These are phyloP conservation scores for Penicillium fuscoglaucum DNA, from an alignment of 2,329 filamentous ascomycete genomes.

Conservation along the genomic window DNA sequence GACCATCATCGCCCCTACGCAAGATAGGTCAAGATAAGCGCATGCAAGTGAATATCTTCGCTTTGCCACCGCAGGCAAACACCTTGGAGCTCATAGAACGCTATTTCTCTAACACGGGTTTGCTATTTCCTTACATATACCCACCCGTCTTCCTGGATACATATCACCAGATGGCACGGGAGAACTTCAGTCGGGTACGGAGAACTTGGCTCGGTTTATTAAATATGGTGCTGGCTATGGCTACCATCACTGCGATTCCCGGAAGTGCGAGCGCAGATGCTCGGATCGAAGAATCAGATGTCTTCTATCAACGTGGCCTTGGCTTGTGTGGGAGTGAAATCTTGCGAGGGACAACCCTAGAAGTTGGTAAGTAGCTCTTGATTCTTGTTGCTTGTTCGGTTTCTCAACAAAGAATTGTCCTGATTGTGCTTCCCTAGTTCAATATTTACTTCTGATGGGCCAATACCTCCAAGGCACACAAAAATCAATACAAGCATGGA, in stretches of 20 bases:
- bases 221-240: slow-evolving; percentile 35
- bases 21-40: neutral
- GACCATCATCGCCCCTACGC: slow-evolving; percentile 13
- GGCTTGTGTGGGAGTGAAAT: slow-evolving; percentile 25
- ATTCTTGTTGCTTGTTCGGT: neutral
- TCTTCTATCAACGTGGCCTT: slow-evolving; percentile 25
- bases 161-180: slow-evolving; percentile 22
- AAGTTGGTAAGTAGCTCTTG: slow-evolving; percentile 22
- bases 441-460: slow-evolving; percentile 51
- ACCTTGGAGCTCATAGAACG: slow-evolving; percentile 19
- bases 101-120: slow-evolving; percentile 30
- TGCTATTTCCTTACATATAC: slow-evolving; percentile 35
- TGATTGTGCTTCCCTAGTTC: slow-evolving; percentile 36
- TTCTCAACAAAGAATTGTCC: neutral
- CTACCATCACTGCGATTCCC: slow-evolving; percentile 18
- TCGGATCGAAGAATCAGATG: slow-evolving; percentile 17
- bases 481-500: slow-evolving; percentile 56
- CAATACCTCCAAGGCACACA: slow-evolving; percentile 58
- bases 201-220: slow-evolving; percentile 35
- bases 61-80: slow-evolving; percentile 15
- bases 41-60: slow-evolving; percentile 11
- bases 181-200: slow-evolving; percentile 25
- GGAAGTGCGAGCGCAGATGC: slow-evolving; percentile 10
- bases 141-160: slow-evolving; percentile 28
- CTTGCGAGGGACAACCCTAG: slow-evolving; percentile 22